A percentile compares a stretch with the other conserved stretches of the same genome.
phyloP scores from a whole-genome alignment of 1,284 basidiomycete genomes.

The Lignosus rhinocerotis region DNA sequence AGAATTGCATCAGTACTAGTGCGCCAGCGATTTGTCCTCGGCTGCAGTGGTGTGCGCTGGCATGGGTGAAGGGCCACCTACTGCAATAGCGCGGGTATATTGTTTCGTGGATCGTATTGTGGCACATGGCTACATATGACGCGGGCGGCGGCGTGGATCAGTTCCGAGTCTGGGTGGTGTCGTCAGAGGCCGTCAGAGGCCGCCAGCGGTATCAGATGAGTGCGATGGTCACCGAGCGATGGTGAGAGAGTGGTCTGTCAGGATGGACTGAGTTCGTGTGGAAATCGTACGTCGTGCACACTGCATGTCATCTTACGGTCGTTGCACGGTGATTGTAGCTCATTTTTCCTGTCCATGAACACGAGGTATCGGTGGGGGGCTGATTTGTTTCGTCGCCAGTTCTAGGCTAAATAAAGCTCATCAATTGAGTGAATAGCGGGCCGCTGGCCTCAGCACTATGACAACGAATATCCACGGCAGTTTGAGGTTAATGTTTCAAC shows the following conservation, averaged over 20 bases:
- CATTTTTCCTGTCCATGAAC: not conserved
- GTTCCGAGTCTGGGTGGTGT: not conserved
- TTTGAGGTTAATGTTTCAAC: too few relatives aligned
- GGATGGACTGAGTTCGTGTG: not conserved
- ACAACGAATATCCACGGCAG: too few relatives aligned
- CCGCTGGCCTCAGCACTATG: too few relatives aligned
- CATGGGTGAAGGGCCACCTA: not conserved
- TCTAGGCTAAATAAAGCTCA: too few relatives aligned
- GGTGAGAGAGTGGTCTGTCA: too few relatives aligned
- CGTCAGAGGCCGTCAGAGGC: too few relatives aligned
- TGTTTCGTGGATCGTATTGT: not conserved
- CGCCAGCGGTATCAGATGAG: too few relatives aligned
- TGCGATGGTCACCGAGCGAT: not conserved
- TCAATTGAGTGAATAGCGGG: too few relatives aligned
- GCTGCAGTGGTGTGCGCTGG: not conserved
- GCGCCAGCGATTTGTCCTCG: too few relatives aligned
- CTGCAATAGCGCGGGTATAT: not conserved
- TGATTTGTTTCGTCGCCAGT: too few relatives aligned
- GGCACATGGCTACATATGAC: not conserved
- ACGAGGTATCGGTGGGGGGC: too few relatives aligned
- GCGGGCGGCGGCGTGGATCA: not conserved
- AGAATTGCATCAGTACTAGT: too few relatives aligned
- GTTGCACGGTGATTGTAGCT: conserved; percentile 9
- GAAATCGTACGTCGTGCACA: not conserved
- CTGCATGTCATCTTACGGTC: not conserved